A percentile compares a stretch with the other conserved stretches of the same genome.
phyloP scores from a whole-genome alignment of 1,284 basidiomycete species.

The Tilletiaria anomala region DNA sequence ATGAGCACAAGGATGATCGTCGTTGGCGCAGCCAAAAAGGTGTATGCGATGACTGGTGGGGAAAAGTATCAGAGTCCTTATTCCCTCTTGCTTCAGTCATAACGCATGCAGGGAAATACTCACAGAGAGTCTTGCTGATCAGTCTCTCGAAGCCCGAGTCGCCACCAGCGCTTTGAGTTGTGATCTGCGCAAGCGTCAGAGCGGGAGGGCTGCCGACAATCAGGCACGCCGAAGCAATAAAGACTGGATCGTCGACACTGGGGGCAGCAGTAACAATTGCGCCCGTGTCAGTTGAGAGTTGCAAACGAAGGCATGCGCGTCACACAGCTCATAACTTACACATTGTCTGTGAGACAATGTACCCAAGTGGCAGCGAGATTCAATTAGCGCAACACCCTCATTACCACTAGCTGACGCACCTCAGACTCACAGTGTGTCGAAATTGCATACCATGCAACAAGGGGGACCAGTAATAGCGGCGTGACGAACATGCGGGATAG shows the following conservation, averaged over 20 bases:
- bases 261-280: too few relatives aligned
- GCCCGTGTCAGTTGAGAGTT: too few relatives aligned
- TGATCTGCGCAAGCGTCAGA: conserved; percentile 51
- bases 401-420: too few relatives aligned
- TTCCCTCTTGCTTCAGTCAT: too few relatives aligned
- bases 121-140: conserved; percentile 50
- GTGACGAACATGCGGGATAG: conserved; percentile 70
- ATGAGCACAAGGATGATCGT: conserved; percentile 26
- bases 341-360: conserved; percentile 1
- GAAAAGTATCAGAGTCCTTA: too few relatives aligned
- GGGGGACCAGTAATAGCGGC: conserved; percentile 51
- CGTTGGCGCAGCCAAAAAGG: conserved; percentile 29
- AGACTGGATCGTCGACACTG: conserved; percentile 53
- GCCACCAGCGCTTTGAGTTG: conserved; percentile 55
- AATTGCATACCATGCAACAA: conserved; percentile 24
- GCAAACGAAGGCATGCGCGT: too few relatives aligned
- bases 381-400: background rate
- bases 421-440: conserved; percentile 5
- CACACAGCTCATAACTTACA: too few relatives aligned
- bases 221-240: conserved; percentile 63
- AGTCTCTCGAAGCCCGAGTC: conserved; percentile 80
- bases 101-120: too few relatives aligned
- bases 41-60: conserved; percentile 32
- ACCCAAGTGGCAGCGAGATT: too few relatives aligned
- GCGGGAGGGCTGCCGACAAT: conserved; percentile 67